Base-by-base conservation (phyloP, 441 rosid genomes). In the Populus tomentosa region DNA sequence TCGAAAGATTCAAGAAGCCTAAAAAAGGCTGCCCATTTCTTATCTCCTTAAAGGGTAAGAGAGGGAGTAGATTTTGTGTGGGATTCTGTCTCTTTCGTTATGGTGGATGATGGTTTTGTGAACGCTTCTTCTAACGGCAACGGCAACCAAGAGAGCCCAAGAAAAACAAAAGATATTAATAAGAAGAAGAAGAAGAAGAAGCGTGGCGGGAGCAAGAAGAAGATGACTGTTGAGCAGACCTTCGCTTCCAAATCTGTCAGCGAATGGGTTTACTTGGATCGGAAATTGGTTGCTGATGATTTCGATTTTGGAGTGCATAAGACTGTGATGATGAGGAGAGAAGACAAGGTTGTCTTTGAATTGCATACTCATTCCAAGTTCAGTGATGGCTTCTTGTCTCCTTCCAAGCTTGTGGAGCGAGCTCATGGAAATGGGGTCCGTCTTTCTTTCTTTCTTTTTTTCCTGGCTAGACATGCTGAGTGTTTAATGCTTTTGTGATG, bases 331-430 rank as follows among this genome's bases (percentile, higher is more conserved):
- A 64, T 82, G 62, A 85, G 72, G n/a, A 77, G 71, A 68, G 86
- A 89, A 66, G 86, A 89, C 35, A 92, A 81, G 76, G 38, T 89
- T 77, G 86, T 89, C 4, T 95, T 93, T 79, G 99, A 95, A 84
- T 85, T 93, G 84, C 99, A 95, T 78, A 89, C 92, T 14, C 99
- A 95, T 85, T 89, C 98, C 67, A 95, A 93, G 80, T 89, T 68
- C 82, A 95, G 99, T 80, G 99, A 95, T 83, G 98, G 99, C 24
- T 95, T 85, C 84, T 81, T 95, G 78, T 88, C 98, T 18, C 99
- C 99, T 78, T 82, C 94, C 6, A 95, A 91, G 87, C 93, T 95
- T 76, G 91, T 95, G 6, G 92, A 94, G 84, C 90, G 88, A 82
- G 98, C 99, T 87, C 89, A 91, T 83, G 82, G 74, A 33, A 89